Evolutionary conservation across 2,329 filamentous ascomycete species (phyloP).

Genomic region (Botrytis medusae): DNA sequence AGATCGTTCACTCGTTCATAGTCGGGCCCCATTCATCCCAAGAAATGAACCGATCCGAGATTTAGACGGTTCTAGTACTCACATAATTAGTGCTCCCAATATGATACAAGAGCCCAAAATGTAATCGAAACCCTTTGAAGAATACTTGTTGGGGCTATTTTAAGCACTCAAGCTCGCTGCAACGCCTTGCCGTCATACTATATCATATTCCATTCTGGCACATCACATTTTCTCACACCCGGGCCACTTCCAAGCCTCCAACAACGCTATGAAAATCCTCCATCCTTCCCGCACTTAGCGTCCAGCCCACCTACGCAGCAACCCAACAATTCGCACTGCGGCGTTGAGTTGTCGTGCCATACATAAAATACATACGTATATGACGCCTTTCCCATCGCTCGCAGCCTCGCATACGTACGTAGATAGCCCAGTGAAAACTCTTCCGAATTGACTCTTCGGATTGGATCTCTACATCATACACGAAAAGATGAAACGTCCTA

Average conservation of each 20-base stretch:
- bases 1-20: neutral
- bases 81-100: slow-evolving; percentile 6
- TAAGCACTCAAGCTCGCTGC: neutral
- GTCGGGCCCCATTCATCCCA: neutral
- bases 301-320: neutral
- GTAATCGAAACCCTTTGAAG: neutral
- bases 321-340: slow-evolving; percentile 1
- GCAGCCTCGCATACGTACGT: slow-evolving; percentile 8
- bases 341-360: slow-evolving; percentile 13
- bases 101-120: slow-evolving; percentile 10
- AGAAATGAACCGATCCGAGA: neutral
- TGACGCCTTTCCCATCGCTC: neutral
- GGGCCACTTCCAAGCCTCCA: neutral
- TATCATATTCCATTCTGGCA: slow-evolving; percentile 2
- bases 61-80: neutral
- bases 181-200: neutral
- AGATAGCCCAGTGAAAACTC: slow-evolving; percentile 4
- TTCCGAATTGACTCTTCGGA: slow-evolving; percentile 4
- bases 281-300: neutral
- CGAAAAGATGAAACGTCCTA: slow-evolving; percentile 17
- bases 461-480: slow-evolving; percentile 14
- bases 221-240: neutral
- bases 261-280: slow-evolving; percentile 5
- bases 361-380: slow-evolving; percentile 16
- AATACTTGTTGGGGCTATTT: neutral